These are phyloP conservation scores for Pichia deserticola DNA, from an alignment of 805 yeast genomes.

Conservation along the genomic window DNA sequence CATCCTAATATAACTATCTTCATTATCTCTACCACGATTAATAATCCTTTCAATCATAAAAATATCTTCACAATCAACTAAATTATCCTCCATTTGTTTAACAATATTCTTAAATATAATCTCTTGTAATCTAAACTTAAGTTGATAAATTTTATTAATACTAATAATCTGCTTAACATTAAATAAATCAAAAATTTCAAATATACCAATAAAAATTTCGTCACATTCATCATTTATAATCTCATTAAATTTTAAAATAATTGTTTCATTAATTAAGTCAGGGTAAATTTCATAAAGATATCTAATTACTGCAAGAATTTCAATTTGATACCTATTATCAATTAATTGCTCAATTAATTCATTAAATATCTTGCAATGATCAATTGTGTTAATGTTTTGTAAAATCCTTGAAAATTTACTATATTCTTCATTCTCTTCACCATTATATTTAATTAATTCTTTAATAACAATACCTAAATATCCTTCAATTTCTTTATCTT, in stretches of 20 bases:
- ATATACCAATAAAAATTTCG: conserved; percentile 2
- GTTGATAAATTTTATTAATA: not conserved
- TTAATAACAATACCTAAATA: not conserved
- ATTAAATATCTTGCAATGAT: not conserved
- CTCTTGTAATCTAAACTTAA: conserved; percentile 2
- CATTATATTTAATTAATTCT: not conserved
- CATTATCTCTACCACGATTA: not conserved
- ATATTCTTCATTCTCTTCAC: not conserved
- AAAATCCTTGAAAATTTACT: not conserved
- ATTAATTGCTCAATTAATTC: not conserved
- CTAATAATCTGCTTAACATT: not conserved
- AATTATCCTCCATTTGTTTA: not conserved
- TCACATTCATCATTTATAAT: not conserved
- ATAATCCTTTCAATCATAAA: conserved; percentile 10
- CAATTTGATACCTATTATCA: not conserved
- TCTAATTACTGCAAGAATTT: not conserved
- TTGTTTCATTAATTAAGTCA: not conserved
- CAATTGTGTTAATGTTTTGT: not conserved
- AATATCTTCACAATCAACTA: conserved; percentile 10
- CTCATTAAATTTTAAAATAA: not conserved
- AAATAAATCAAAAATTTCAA: conserved; percentile 1
- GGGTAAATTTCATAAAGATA: not conserved
- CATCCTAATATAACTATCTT: conserved; percentile 9
- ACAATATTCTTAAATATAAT: conserved; percentile 4
- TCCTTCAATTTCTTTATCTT: conserved; percentile 2